Conservation (phyloP, 2,329 filamentous ascomycete genomes). For the Fusarium phyllophilum region DNA sequence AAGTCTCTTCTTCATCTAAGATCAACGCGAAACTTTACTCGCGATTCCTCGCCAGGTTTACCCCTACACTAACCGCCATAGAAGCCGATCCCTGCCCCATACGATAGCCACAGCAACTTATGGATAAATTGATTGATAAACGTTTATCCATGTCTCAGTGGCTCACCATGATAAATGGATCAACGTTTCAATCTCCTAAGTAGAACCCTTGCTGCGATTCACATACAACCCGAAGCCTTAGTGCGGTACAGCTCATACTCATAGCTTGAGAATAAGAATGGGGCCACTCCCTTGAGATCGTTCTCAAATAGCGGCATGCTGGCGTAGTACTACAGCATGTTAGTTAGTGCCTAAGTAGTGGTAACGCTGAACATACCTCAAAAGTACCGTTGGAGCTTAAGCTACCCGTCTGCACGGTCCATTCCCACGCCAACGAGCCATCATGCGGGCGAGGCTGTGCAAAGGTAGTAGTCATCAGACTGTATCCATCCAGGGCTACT, state of each 20-base stretch:
- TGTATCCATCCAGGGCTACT: constrained; percentile 49
- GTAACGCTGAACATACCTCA: constrained; percentile 48
- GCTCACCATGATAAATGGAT: background rate
- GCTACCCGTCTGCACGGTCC: constrained; percentile 62
- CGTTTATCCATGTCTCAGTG: no score
- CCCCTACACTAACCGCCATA: background rate
- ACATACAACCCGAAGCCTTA: no score
- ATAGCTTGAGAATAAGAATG: constrained; percentile 38
- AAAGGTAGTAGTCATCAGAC: constrained; percentile 56
- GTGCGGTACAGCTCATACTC: constrained; percentile 36
- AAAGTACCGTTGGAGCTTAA: constrained; percentile 61
- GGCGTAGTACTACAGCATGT: constrained; percentile 42
- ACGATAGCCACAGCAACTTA: background rate
- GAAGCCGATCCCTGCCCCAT: background rate
- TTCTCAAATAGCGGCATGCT: constrained; percentile 41
- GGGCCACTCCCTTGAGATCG: constrained; percentile 40
- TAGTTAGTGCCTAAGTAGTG: background rate
- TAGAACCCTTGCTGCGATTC: no score
- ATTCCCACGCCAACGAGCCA: constrained; percentile 60
- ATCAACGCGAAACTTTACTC: no score
- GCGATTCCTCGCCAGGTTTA: no score
- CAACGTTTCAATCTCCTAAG: background rate
- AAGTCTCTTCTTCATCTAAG: no score
- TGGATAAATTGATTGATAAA: background rate
- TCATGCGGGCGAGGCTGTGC: constrained; percentile 42